Evolutionary conservation across 768 basidiomycete species (phyloP), one percentile per base, ranked within the genome.

Genomic region (Boletus bicolor): DNA sequence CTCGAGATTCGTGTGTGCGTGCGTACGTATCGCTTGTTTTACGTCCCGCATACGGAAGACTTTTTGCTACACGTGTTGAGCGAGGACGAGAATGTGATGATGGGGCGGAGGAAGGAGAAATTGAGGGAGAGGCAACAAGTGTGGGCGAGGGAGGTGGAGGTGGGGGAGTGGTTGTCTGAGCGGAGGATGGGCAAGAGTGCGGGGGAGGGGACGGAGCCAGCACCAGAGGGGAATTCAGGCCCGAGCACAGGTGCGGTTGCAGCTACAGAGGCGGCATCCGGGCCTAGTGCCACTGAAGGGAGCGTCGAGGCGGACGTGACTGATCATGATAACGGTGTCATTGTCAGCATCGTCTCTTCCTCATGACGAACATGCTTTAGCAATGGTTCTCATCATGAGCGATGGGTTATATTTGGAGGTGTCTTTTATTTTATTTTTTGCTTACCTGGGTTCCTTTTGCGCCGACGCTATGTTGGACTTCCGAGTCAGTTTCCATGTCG

Each of bases 1-100:
- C 78, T 95, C 17, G 89, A 92, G 70, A 89, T 91, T 67, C 87
- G 87, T 58, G 82, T 97, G 54, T 96, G 28, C 28, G 28, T 26
- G 17, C 61, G 65, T 5, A 66, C 65, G n/a, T 66, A 66, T 10
- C 65, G 65, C 30, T 47, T 66, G 43, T 66, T 66, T 39, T 66
- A 66, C 32, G 66, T 66, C 44, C 64, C 65, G 2, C 60, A 66
- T 3, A 66, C 65, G 17, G 65, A 66, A 39, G 65, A 66, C 47
- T 66, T 68, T 53, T 53, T 66, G 35, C 9, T 65, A 26, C 60
- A 8, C 10, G 19, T 53, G 34, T 14, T 44, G 48, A 53, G 9
- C 3, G 56, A 63, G 9, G 60, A 55, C 0, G 64, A 63, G 19
- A 53, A 43, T 30, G 60, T 21, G 19, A 42, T 0, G 45, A 47